Conservation (phyloP, 306 rosid genomes). For the Herpetospermum pedunculosum region DNA sequence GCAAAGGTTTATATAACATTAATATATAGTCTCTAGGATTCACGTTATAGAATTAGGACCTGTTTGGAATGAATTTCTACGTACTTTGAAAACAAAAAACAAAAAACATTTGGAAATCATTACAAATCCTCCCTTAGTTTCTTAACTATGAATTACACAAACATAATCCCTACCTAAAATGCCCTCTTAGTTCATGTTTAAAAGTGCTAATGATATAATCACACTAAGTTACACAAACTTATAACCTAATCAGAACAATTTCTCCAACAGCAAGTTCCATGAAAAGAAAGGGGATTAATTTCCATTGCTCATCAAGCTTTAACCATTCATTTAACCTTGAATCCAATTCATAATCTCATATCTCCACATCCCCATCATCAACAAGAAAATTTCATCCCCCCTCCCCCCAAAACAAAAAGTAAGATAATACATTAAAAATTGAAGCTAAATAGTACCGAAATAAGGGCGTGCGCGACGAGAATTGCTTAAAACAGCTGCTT, state of each 20-base stretch:
- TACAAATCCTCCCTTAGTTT: too few relatives aligned
- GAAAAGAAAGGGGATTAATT: background rate
- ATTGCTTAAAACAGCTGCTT: background rate
- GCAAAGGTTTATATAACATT: background rate
- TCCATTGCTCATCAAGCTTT: conserved; percentile 1
- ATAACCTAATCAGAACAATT: background rate
- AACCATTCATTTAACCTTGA: background rate
- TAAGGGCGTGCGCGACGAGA: background rate
- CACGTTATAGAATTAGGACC: too few relatives aligned
- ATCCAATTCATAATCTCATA: background rate
- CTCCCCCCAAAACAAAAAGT: background rate
- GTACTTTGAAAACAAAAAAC: too few relatives aligned
- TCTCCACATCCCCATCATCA: background rate
- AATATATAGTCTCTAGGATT: background rate
- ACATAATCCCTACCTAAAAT: background rate
- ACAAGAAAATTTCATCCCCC: conserved; percentile 1
- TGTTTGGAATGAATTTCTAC: too few relatives aligned
- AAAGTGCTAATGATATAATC: background rate
- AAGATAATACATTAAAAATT: background rate
- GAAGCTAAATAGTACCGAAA: background rate
- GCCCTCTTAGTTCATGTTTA: background rate
- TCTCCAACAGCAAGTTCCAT: background rate
- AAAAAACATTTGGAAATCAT: too few relatives aligned
- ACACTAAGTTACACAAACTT: too few relatives aligned
- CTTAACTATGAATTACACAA: background rate